phyloP scores from a whole-genome alignment of 1,284 basidiomycete genomes.

The Trametes pubescens region DNA sequence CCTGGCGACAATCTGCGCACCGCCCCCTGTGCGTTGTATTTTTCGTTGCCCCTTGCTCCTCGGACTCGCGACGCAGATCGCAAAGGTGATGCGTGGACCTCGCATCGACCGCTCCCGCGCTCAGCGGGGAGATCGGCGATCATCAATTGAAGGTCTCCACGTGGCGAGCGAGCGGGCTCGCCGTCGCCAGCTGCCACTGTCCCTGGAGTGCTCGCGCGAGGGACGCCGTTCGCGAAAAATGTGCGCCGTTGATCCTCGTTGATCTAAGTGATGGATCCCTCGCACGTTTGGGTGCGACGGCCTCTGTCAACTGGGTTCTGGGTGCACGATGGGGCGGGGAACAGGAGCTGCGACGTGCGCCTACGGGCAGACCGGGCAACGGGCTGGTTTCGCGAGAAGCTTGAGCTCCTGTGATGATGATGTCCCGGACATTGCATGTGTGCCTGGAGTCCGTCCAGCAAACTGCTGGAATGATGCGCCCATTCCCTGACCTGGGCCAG shows the following conservation, averaged over 20 bases:
- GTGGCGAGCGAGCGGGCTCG: not conserved
- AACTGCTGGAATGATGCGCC: not conserved
- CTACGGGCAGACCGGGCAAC: not conserved
- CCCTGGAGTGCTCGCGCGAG: too few species aligned
- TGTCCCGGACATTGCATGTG: slow-evolving; percentile 5
- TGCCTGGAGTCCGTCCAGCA: not conserved
- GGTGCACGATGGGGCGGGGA: not conserved
- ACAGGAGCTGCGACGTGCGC: slow-evolving; percentile 4
- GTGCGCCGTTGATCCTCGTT: not conserved
- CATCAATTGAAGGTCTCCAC: not conserved
- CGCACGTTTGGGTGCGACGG: slow-evolving; percentile 13
- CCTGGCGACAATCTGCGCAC: slow-evolving; percentile 14
- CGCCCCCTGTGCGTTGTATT: slow-evolving; percentile 2
- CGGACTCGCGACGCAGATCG: not conserved
- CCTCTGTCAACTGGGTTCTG: not conserved
- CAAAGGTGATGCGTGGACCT: slow-evolving; percentile 1
- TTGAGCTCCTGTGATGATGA: slow-evolving; percentile 5
- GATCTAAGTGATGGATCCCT: slow-evolving; percentile 16
- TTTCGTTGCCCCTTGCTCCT: not conserved
- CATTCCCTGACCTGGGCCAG: too few species aligned
- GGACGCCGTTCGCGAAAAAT: not conserved
- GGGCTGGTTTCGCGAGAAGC: not conserved
- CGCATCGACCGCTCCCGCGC: not conserved
- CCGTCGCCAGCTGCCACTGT: not conserved
- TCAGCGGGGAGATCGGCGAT: slow-evolving; percentile 10